Percentiles rank a stretch among this genome's conserved stretches.
These are phyloP conservation scores for Aspergillus baeticus DNA, from an alignment of 495 filamentous ascomycete genomes.

Conservation along the genomic window DNA sequence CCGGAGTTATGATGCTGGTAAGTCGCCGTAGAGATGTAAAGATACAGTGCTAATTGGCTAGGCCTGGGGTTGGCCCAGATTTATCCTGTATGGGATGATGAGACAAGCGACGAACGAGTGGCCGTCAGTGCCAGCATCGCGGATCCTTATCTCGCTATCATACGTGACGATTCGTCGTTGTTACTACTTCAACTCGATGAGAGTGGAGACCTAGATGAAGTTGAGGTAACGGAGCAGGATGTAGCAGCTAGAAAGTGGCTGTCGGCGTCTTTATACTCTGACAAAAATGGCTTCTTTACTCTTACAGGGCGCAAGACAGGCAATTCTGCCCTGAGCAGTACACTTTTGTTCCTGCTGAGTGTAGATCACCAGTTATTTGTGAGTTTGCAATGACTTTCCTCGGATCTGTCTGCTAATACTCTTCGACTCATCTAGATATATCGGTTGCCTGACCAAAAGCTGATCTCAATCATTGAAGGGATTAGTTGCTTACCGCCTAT, in stretches of 20 bases:
- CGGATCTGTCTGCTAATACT: background rate
- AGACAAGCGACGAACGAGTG: conserved; percentile 71
- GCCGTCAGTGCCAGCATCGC: conserved; percentile 79
- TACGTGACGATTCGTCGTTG: conserved; percentile 77
- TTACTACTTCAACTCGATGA: conserved; percentile 73
- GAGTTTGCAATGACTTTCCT: conserved; percentile 26
- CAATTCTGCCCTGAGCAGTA: conserved; percentile 40
- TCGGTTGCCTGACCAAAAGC: conserved; percentile 35
- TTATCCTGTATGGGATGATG: conserved; percentile 84
- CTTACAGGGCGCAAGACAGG: conserved; percentile 39
- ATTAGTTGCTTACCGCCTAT: conserved; percentile 76
- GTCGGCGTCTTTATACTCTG: conserved; percentile 75
- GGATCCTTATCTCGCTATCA: conserved; percentile 83
- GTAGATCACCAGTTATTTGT: conserved; percentile 71
- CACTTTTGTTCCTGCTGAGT: conserved; percentile 74
- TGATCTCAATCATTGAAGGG: conserved; percentile 52
- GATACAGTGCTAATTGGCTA: conserved; percentile 28
- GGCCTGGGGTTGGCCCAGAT: conserved; percentile 87
- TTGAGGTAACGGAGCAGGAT: conserved; percentile 59
- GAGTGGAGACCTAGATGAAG: conserved; percentile 81
- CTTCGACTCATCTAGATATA: conserved; percentile 34
- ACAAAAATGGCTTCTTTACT: conserved; percentile 57
- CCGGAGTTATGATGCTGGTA: conserved; percentile 83
- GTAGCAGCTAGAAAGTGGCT: conserved; percentile 66
- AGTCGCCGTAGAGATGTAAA: conserved; percentile 29